Evolutionary conservation across 2,329 filamentous ascomycete genomes (phyloP).

Genomic region (Fusarium sororula): DNA sequence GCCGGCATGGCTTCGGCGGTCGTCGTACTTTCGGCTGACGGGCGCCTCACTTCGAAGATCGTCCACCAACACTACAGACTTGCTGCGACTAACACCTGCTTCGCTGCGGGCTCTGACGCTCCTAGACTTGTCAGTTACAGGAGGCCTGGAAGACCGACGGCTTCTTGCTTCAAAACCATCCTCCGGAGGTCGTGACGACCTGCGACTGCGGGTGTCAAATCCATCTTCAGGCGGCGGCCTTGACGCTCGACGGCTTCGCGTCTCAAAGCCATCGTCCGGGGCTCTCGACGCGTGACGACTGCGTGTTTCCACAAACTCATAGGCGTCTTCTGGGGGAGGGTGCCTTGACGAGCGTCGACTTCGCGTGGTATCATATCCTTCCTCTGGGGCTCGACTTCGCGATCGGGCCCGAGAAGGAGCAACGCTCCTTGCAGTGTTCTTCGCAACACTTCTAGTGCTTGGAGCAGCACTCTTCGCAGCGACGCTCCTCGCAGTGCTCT

Average conservation of each 20-base stretch:
- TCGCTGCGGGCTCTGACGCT: constrained; percentile 55
- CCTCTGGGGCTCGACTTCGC: constrained; percentile 44
- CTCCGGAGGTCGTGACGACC: constrained; percentile 49
- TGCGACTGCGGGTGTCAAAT: constrained; percentile 53
- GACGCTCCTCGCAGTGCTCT: constrained; percentile 26
- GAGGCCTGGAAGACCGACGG: constrained; percentile 52
- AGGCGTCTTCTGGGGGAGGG: constrained; percentile 33
- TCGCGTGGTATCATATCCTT: constrained; percentile 48
- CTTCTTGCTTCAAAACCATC: constrained; percentile 50
- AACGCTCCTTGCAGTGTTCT: constrained; percentile 36
- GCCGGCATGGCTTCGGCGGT: constrained; percentile 53
- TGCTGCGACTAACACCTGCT: constrained; percentile 25
- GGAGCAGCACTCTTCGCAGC: constrained; percentile 28
- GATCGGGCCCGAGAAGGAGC: constrained; percentile 29
- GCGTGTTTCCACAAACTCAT: constrained; percentile 34
- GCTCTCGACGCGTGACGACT: constrained; percentile 31
- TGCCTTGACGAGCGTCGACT: constrained; percentile 53
- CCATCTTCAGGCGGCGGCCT: constrained; percentile 33
- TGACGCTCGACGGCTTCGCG: constrained; percentile 31
- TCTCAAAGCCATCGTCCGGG: constrained; percentile 22
- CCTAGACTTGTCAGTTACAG: constrained; percentile 37
- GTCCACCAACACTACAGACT: constrained; percentile 49
- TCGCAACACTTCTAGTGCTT: constrained; percentile 32
- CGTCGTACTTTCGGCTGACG: constrained; percentile 44
- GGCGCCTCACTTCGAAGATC: constrained; percentile 54